A percentile compares a stretch with the other conserved stretches of the same genome.
These are phyloP conservation scores for Metschnikowia matae DNA, from an alignment of 805 yeast genomes.

Conservation along the genomic window DNA sequence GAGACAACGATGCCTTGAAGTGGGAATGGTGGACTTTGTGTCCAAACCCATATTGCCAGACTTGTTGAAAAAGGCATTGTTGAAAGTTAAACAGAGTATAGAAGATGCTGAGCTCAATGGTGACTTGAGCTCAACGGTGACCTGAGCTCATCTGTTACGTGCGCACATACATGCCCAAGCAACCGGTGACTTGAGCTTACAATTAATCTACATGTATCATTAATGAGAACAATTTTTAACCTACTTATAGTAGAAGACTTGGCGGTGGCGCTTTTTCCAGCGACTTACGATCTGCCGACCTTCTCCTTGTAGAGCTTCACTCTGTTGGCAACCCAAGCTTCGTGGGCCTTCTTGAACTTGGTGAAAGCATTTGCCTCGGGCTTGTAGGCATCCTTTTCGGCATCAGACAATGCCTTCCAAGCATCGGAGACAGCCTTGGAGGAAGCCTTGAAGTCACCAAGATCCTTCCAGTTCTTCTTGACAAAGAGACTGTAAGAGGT, in stretches of 20 bases:
- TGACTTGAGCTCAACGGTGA: not conserved
- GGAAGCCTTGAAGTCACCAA: slow-evolving; percentile 21
- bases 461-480: slow-evolving; percentile 25
- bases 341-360: slow-evolving; percentile 19
- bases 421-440: slow-evolving; percentile 24
- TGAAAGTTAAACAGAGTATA: slow-evolving; percentile 7
- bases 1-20: slow-evolving; percentile 40
- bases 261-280: not conserved
- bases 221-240: not conserved
- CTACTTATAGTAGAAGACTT: too few relatives aligned
- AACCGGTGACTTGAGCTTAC: not conserved
- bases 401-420: slow-evolving; percentile 29
- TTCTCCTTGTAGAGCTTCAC: slow-evolving; percentile 17
- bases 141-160: too few relatives aligned
- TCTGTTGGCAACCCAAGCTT: slow-evolving; percentile 32
- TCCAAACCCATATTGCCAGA: slow-evolving; percentile 52
- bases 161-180: too few relatives aligned
- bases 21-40: slow-evolving; percentile 52
- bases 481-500: slow-evolving; percentile 29
- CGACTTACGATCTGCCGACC: not conserved
- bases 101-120: not conserved
- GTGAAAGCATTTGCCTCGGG: slow-evolving; percentile 19
- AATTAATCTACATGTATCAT: not conserved
- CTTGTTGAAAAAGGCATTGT: slow-evolving; percentile 36
- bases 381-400: slow-evolving; percentile 26